Percentiles rank a stretch among this genome's conserved stretches.
These are phyloP conservation scores for Xylariaceae sp. DNA, from an alignment of 2,329 filamentous ascomycete genomes.

Conservation along the genomic window DNA sequence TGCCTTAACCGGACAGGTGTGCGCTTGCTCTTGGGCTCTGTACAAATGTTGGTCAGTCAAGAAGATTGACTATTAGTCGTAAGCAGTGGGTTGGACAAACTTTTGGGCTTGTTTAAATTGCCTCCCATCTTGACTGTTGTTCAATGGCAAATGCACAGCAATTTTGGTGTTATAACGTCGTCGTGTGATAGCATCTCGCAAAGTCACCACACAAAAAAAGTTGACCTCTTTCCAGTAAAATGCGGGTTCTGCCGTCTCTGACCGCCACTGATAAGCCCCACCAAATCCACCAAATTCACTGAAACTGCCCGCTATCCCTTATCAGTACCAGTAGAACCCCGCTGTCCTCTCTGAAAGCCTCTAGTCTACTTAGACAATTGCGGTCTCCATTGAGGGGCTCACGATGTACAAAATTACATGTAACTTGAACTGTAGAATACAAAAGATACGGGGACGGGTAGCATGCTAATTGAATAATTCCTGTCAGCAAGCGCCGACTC, in stretches of 20 bases:
- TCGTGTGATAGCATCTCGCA: conserved; percentile 5
- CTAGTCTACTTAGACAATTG: background rate
- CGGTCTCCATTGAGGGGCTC: too few species aligned
- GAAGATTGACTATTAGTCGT: background rate
- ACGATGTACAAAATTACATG: too few species aligned
- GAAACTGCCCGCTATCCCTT: conserved; percentile 25
- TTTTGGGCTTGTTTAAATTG: conserved; percentile 43
- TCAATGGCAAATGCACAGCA: background rate
- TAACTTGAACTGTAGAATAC: too few species aligned
- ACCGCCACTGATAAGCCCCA: conserved; percentile 38
- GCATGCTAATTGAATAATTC: too few species aligned
- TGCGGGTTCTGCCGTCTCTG: conserved; percentile 33
- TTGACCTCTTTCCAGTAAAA: conserved; percentile 29
- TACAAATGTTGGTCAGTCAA: background rate
- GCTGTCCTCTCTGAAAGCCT: background rate
- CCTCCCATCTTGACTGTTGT: conserved; percentile 39
- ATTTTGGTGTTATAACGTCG: background rate
- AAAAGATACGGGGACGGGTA: too few species aligned
- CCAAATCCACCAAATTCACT: conserved; percentile 17
- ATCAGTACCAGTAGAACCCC: conserved; percentile 24
- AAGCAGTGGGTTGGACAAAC: conserved; percentile 30
- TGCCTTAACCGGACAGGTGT: conserved; percentile 86
- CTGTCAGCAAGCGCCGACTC: too few species aligned
- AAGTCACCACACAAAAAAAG: conserved; percentile 34
- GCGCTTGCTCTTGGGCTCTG: conserved; percentile 96